These are phyloP conservation scores for Sutorius australiensis DNA, from an alignment of 768 basidiomycete species.

Conservation along the genomic window DNA sequence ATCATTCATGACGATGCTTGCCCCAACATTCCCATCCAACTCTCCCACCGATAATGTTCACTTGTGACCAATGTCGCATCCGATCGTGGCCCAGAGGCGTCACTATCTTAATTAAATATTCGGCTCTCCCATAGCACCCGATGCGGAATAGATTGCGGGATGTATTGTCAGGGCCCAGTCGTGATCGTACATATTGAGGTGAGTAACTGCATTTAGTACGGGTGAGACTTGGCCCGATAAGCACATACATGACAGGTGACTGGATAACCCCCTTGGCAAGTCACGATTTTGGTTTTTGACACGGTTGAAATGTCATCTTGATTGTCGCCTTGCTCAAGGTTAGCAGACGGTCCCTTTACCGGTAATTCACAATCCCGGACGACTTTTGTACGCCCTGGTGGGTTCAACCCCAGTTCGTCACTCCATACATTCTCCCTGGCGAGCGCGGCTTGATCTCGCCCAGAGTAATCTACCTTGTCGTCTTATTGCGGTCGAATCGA, in stretches of 20 bases:
- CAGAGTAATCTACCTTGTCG: not conserved
- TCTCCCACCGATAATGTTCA: conserved; percentile 7
- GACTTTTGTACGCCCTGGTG: not conserved
- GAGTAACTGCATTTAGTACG: conserved; percentile 9
- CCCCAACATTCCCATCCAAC: conserved; percentile 2
- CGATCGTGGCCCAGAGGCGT: not conserved
- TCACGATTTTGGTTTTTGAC: conserved; percentile 7
- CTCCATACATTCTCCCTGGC: not conserved
- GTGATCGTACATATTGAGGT: conserved; percentile 13
- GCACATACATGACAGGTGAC: conserved; percentile 25
- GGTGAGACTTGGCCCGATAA: conserved; percentile 15
- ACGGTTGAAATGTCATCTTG: not conserved
- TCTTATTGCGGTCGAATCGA: not conserved
- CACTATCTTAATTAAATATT: conserved; percentile 13
- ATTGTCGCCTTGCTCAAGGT: conserved; percentile 5
- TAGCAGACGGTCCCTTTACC: conserved; percentile 10
- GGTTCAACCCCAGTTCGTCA: not conserved
- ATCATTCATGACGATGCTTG: not conserved
- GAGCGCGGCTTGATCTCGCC: not conserved
- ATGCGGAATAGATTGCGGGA: conserved; percentile 14
- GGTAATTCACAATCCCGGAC: not conserved
- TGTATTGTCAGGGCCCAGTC: conserved; percentile 16
- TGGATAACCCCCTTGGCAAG: conserved; percentile 21
- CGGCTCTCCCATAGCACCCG: conserved; percentile 10
- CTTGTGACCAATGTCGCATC: conserved; percentile 1